These are phyloP conservation scores for Coemansia sp. DNA, from an alignment of 192 early-diverging fungal species.

Conservation along the genomic window DNA sequence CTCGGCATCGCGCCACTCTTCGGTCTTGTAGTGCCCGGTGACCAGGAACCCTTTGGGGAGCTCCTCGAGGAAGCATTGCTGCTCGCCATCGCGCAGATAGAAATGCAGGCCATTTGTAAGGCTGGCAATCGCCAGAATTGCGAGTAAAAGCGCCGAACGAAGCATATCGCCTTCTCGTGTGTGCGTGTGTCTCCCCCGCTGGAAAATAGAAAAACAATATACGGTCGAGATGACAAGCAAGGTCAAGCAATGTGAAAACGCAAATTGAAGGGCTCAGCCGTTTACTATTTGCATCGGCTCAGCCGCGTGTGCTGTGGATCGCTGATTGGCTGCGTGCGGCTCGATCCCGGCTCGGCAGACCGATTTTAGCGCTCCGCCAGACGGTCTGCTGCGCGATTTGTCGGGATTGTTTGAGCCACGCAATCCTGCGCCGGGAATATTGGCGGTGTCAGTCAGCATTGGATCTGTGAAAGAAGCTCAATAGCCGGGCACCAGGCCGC, in stretches of 20 bases:
- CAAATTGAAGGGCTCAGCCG: neutral
- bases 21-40: constrained; percentile 79
- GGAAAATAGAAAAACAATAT: neutral
- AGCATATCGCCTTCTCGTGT: constrained; percentile 15
- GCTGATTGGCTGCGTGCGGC: neutral
- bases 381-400: neutral
- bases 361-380: neutral
- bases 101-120: constrained; percentile 74
- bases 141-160: constrained; percentile 21
- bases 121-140: constrained; percentile 24
- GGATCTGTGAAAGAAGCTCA: neutral
- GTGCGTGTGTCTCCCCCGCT: neutral
- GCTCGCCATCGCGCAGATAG: constrained; percentile 84
- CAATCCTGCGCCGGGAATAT: too few species aligned
- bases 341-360: neutral
- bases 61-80: constrained; percentile 94
- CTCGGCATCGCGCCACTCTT: constrained; percentile 70
- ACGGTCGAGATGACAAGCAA: neutral
- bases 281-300: neutral
- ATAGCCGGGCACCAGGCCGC: neutral
- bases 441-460: neutral
- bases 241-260: neutral
- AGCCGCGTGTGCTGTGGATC: neutral
- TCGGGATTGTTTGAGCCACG: neutral
- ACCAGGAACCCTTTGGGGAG: constrained; percentile 86